Base-by-base conservation (phyloP, 2,329 filamentous ascomycete genomes). In the Onygena corvina region DNA sequence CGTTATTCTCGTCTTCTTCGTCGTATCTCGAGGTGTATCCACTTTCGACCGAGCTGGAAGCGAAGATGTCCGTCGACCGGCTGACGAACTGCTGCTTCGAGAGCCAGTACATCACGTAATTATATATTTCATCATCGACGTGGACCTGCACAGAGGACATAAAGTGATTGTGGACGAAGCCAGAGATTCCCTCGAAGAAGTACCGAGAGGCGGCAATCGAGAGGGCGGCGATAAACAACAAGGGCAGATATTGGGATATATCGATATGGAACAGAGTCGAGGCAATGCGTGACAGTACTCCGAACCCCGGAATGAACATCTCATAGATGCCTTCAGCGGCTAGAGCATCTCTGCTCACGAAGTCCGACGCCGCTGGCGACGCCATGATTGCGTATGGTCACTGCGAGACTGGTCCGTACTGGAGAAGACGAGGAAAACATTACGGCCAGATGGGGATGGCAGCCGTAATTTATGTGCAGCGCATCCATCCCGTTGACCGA, bases 71-170 rank as follows among this genome's bases (percentile, higher is more conserved):
- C 63, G 21, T 76, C 81, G 25, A 71, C 86, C 14, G 60, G 52
- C 75, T 72, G 16, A 79, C 72, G 55, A 84, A 84, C 2, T 67
- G 62, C 62, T 86, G 81, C 29, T 69, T 65, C 1, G 80, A 73
- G 2, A 85, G 73, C 82, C 82, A 86, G 21, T 71, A 72, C 79
- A 85, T 84, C 34, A 85, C 59, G 58, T 84, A 83, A 59, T 81
- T 81, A 67, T 84, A 86, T 50, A 83, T 77, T 60, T 86, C 82
- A 57, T 86, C 83, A 50, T 85, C 80, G 23, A 77, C 73, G 38
- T 79, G 74, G 33, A 86, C 76, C 56, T 81, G 77, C 14, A 81
- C 80, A 1, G 75, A 77, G 2, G 77, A 82, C 71, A 83, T 79
- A 56, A 82, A 74, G 57, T 83, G 68, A 4, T 66, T 58, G 35